These are phyloP conservation scores for Chimonanthus praecox DNA, from an alignment of 164 flowering plant genomes.

Conservation along the genomic window DNA sequence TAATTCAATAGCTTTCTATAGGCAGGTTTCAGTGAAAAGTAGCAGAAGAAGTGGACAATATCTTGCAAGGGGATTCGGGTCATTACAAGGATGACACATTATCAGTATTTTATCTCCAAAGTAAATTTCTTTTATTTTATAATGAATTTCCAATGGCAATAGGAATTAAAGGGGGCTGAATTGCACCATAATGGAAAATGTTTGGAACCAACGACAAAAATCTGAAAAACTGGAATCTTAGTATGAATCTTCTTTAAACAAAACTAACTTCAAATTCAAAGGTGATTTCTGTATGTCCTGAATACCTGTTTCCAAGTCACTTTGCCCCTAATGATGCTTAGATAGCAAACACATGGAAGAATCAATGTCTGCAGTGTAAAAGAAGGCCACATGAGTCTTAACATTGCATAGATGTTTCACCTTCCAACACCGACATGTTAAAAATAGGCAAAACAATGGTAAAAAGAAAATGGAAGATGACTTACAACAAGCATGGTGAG, in stretches of 20 bases:
- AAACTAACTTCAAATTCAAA: background rate
- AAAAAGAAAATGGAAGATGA: conserved; percentile 6
- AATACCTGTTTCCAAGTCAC: conserved; percentile 58
- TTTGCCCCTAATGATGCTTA: conserved; percentile 74
- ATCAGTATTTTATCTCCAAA: too few relatives aligned
- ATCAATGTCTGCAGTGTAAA: conserved; percentile 59
- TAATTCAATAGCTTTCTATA: too few relatives aligned
- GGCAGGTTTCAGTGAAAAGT: too few relatives aligned
- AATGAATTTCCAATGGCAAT: too few relatives aligned
- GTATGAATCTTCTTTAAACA: background rate
- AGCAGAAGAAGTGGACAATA: too few relatives aligned
- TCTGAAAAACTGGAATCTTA: background rate
- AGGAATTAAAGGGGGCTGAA: background rate
- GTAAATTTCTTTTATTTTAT: background rate
- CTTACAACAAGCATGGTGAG: conserved; percentile 97
- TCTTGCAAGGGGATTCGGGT: too few relatives aligned
- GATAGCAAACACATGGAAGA: conserved; percentile 81
- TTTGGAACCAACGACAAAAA: background rate
- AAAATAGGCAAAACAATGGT: background rate
- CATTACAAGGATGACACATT: background rate
- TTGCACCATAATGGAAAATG: background rate
- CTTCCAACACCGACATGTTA: background rate
- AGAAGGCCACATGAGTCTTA: background rate
- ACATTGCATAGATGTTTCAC: background rate
- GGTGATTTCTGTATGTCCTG: background rate